Percentiles rank a stretch among this genome's conserved stretches.
phyloP scores from a whole-genome alignment of 371 early-diverging fungal genomes.

The Synchytrium microbalum region DNA sequence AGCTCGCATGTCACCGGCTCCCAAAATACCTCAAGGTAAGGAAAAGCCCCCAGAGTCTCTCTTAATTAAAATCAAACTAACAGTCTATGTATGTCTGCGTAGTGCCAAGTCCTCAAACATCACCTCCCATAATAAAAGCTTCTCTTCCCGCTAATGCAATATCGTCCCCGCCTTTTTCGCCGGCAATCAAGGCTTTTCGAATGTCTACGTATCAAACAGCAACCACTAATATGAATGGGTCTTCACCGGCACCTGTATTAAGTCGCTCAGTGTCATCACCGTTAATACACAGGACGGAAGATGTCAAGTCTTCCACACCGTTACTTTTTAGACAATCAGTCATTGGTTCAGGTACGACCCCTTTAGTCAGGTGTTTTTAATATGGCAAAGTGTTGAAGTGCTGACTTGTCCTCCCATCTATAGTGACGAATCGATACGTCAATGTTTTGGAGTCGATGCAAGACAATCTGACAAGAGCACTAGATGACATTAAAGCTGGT shows the following conservation, averaged over 20 bases:
- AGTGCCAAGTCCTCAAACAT: too few relatives aligned
- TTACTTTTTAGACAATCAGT: background rate
- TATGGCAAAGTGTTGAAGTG: too few relatives aligned
- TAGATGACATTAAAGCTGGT: background rate
- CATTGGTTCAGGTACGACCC: background rate
- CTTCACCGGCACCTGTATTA: background rate
- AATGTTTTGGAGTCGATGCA: conserved; percentile 7
- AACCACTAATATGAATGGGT: background rate
- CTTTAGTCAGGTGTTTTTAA: too few relatives aligned
- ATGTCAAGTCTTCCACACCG: background rate
- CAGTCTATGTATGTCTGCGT: background rate
- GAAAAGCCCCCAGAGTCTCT: background rate
- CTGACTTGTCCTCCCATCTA: background rate
- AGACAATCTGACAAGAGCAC: conserved; percentile 5
- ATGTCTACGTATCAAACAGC: background rate
- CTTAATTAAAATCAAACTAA: background rate
- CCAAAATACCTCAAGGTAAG: background rate
- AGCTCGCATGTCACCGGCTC: background rate
- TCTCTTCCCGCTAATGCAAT: background rate
- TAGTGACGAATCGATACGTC: background rate
- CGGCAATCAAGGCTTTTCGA: background rate
- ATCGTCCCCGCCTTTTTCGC: background rate
- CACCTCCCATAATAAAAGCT: background rate
- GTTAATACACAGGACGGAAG: background rate
- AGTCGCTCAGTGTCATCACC: background rate